Base-by-base conservation (phyloP, 2,329 filamentous ascomycete species). In the Macroventuria anomochaeta region DNA sequence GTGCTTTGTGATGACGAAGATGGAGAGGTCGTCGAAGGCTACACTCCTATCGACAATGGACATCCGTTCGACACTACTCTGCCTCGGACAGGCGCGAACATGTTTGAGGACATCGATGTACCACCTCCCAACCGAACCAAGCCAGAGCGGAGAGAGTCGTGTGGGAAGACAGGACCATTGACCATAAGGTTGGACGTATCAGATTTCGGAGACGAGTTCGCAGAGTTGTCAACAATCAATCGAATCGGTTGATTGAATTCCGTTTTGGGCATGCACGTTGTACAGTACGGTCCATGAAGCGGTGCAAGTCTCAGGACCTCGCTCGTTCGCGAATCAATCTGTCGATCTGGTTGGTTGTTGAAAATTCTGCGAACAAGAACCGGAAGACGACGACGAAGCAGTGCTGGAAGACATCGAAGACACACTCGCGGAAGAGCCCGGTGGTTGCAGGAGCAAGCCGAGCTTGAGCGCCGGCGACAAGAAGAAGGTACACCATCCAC, bases 71-170 rank as follows among this genome's bases (percentile, higher is more conserved):
- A 61, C 25, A 53, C 33, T 2, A 23, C 55, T 1, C 7, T 49
- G 18, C 60, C 62, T 3, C 56, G 50, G 12, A 54, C 46, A 1
- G 58, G 62, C 1, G 34, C 34, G 13, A 59, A 58, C 13, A 58
- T 63, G 54, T 62, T 59, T 26, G 55, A 61, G 25, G 57, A 58
- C 7, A 36, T 62, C 11, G 51, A 57, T 1, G 15, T 20, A 1
- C 23, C 17, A 1, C n/a, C 18, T 18, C 20, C 10, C 7, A 7
- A 2, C 7, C 13, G 20, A 2, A 26, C 15, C 13, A 25, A 25
- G 11, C 7, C 37, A 11, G 11, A 15, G 12, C 20, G 29, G 5
- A 15, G 3, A 12, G 26, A 5, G 3, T 21, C 23, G 8, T 15
- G 1, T 17, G 5, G 36, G 13, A 18, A 13, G 6, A 1, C 40